Conservation (phyloP, 139 green algal species). For the Picochlorum sp. region DNA sequence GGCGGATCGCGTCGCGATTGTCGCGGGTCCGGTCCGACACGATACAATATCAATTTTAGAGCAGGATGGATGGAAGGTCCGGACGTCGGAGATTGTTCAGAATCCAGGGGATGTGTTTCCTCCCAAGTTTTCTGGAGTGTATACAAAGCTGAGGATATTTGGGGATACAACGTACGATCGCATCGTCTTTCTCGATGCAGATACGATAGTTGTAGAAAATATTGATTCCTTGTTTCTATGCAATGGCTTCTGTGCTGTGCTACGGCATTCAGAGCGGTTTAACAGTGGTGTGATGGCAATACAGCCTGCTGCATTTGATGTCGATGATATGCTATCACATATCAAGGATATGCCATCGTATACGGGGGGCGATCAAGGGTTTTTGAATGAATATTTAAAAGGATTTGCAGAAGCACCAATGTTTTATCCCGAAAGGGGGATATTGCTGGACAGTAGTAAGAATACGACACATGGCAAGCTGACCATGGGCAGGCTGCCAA, state of each 20-base stretch:
- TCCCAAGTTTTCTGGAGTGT: conserved; percentile 54
- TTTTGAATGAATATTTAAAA: conserved; percentile 62
- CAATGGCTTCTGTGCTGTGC: conserved; percentile 51
- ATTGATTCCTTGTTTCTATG: conserved; percentile 62
- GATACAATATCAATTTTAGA: conserved; percentile 20
- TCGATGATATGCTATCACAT: conserved; percentile 55
- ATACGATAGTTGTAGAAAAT: conserved; percentile 52
- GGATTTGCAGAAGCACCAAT: conserved; percentile 46
- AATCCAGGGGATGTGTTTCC: conserved; percentile 49
- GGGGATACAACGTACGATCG: conserved; percentile 44
- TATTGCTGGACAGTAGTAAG: conserved; percentile 2
- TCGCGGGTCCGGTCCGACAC: conserved; percentile 28
- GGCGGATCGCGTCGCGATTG: conserved; percentile 47
- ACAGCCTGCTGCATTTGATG: conserved; percentile 31
- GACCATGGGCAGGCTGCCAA: conserved; percentile 49
- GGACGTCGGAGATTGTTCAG: conserved; percentile 26
- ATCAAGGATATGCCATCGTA: conserved; percentile 49
- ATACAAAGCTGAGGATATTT: conserved; percentile 73
- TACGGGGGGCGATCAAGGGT: conserved; percentile 58
- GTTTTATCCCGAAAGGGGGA: conserved; percentile 41
- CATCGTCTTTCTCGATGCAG: conserved; percentile 67
- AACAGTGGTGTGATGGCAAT: conserved; percentile 68
- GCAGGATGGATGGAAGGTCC: conserved; percentile 47
- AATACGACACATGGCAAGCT: background rate
- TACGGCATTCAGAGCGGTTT: conserved; percentile 64